Evolutionary conservation across 495 filamentous ascomycete genomes (phyloP).

Genomic region (Pyronema domesticum): DNA sequence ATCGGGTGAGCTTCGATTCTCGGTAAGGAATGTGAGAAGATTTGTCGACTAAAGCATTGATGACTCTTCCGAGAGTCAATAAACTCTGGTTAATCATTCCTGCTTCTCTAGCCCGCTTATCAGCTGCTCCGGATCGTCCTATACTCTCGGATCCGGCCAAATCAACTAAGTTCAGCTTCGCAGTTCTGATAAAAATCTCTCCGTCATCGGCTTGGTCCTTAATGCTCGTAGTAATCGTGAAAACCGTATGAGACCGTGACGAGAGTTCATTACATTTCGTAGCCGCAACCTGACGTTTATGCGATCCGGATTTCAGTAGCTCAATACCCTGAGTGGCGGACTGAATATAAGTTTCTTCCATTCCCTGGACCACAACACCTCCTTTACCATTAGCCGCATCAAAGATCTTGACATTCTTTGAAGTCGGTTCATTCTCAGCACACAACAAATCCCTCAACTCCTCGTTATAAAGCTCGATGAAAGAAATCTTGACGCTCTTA

Average conservation of each 20-base stretch:
- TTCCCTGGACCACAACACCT: conserved; percentile 69
- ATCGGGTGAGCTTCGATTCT: conserved; percentile 86
- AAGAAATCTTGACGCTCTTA: conserved; percentile 88
- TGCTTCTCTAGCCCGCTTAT: conserved; percentile 88
- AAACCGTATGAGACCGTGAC: conserved; percentile 88
- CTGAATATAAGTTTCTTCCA: conserved; percentile 90
- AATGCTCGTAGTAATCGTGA: conserved; percentile 77
- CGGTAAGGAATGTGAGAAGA: conserved; percentile 85
- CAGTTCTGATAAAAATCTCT: conserved; percentile 80
- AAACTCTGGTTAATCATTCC: conserved; percentile 96
- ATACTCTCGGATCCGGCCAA: conserved; percentile 95
- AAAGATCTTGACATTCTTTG: conserved; percentile 72
- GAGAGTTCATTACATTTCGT: conserved; percentile 98
- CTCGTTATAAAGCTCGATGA: conserved; percentile 96
- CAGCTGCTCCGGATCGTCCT: conserved; percentile 86
- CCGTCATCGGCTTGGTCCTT: conserved; percentile 65
- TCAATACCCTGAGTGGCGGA: conserved; percentile 68
- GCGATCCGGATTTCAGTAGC: conserved; percentile 72
- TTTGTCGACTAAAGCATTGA: conserved; percentile 90
- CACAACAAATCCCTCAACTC: conserved; percentile 80
- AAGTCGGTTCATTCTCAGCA: conserved; percentile 43
- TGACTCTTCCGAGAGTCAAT: conserved; percentile 84
- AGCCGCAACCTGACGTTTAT: conserved; percentile 87
- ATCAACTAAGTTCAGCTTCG: conserved; percentile 92
- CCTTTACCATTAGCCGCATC: conserved; percentile 77